Evolutionary conservation across 2,329 filamentous ascomycete genomes (phyloP), one percentile per base, ranked within the genome.

Genomic region (Xylaria sp.): DNA sequence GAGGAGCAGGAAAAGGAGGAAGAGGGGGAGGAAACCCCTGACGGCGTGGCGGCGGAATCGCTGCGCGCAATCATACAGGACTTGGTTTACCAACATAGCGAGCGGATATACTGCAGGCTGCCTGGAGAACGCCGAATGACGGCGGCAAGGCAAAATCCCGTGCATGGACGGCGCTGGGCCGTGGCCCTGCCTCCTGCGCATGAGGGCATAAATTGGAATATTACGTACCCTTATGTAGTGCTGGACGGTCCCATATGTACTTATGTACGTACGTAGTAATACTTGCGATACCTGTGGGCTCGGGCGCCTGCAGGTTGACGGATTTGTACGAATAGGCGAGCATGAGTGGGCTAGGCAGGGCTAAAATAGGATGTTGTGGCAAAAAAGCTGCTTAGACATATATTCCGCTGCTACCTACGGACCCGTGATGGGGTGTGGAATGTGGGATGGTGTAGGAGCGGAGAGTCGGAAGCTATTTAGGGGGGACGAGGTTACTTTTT

Each of bases 101-200:
- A 36, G 34, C 11, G 11, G 7, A 11, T 36, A 11, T 36, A 11
- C 34, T 36, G 34, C 8, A 7, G 34, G 34, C 34, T 36, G 11
- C 7, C 34, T 36, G 34, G 34, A 36, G 34, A 27, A 36, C 34
- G 12, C 36, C 11, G 21, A 19, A 36, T 12, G 48, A 34, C 48
- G 51, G 21, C 17, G 58, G 14, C 8, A 30, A 66, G 57, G 57
- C 57, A 66, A 57, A 61, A 57, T 47, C 11, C 12, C 57, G 11
- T 61, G 51, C 64, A 57, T 54, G 9, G 27, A 32, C 14, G 61
- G 24, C 14, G 39, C 39, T 42, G 39, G 14, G 14, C 39, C 39
- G 39, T 17, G 5, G 14, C 61, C 55, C 45, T 53, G 21, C 59
- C 47, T 42, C 27, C 48, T 45, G 11, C 54, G 27, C 55, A 24